These are phyloP conservation scores for Galerina marginata DNA, from an alignment of 768 basidiomycete species.

Conservation along the genomic window DNA sequence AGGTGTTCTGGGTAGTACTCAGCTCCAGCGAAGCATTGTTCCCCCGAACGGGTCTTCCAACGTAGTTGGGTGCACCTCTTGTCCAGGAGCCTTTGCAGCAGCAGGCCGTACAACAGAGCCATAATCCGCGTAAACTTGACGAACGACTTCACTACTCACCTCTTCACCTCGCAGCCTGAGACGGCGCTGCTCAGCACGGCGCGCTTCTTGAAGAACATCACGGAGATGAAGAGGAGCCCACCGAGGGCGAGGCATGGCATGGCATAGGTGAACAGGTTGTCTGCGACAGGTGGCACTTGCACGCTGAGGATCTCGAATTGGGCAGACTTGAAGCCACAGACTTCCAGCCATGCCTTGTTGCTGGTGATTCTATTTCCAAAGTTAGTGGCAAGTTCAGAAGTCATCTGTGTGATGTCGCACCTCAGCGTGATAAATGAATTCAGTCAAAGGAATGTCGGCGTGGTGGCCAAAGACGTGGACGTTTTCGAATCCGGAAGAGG, in stretches of 20 bases:
- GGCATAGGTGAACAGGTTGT: conserved; percentile 40
- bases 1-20: conserved; percentile 38
- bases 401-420: conserved; percentile 40
- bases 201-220: no score
- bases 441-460: no score
- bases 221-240: no score
- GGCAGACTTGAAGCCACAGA: no score
- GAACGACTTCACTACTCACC: conserved; percentile 52
- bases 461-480: no score
- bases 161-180: conserved; percentile 52
- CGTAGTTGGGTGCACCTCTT: no score
- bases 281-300: conserved; percentile 22
- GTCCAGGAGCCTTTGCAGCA: no score
- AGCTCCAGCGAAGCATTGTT: conserved; percentile 23
- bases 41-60: no score
- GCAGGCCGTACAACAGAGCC: conserved; percentile 43
- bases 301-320: no score
- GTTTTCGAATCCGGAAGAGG: no score
- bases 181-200: conserved; percentile 43
- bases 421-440: conserved; percentile 85
- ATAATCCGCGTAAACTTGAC: conserved; percentile 32
- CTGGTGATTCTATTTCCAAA: no score
- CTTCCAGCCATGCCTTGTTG: no score
- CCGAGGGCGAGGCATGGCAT: conserved; percentile 45
- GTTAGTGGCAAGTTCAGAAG: not conserved